phyloP scores from a whole-genome alignment of 257 asterid species.

The Mentha longifolia region DNA sequence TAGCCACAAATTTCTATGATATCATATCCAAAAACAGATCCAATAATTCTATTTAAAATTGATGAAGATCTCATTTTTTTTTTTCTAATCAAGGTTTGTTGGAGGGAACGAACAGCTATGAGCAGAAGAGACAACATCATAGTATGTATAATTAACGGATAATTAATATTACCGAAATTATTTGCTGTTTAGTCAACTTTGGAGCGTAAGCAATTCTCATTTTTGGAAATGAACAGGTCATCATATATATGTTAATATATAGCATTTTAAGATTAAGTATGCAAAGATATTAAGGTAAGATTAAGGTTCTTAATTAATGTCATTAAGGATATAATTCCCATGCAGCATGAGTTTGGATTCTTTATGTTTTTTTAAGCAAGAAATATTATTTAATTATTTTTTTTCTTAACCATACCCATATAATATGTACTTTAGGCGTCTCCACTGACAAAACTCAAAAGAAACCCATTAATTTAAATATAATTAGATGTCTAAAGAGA shows the following conservation, averaged over 20 bases:
- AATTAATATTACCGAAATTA: conserved; percentile 27
- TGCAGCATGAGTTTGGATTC: not conserved
- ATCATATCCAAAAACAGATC: conserved; percentile 34
- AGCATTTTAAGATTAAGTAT: too few species aligned
- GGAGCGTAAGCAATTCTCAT: conserved; percentile 25
- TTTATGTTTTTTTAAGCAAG: not conserved
- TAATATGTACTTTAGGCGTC: too few species aligned
- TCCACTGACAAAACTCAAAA: too few species aligned
- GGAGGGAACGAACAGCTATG: conserved; percentile 51
- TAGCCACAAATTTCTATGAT: conserved; percentile 42
- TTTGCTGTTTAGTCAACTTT: conserved; percentile 42
- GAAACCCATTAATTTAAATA: too few species aligned
- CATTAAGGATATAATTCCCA: conserved; percentile 7
- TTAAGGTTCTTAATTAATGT: conserved; percentile 33
- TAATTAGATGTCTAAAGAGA: too few species aligned
- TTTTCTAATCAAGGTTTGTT: conserved; percentile 42
- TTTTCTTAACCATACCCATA: too few species aligned
- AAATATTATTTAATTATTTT: conserved; percentile 13
- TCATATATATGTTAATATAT: not conserved
- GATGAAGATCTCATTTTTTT: not conserved
- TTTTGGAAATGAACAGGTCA: conserved; percentile 32
- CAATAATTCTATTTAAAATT: not conserved
- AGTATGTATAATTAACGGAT: conserved; percentile 12
- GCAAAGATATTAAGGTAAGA: not conserved
- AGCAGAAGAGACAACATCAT: conserved; percentile 24